Evolutionary conservation across 768 basidiomycete genomes (phyloP), one percentile per base, ranked within the genome.

Genomic region (Collybiopsis luxurians): DNA sequence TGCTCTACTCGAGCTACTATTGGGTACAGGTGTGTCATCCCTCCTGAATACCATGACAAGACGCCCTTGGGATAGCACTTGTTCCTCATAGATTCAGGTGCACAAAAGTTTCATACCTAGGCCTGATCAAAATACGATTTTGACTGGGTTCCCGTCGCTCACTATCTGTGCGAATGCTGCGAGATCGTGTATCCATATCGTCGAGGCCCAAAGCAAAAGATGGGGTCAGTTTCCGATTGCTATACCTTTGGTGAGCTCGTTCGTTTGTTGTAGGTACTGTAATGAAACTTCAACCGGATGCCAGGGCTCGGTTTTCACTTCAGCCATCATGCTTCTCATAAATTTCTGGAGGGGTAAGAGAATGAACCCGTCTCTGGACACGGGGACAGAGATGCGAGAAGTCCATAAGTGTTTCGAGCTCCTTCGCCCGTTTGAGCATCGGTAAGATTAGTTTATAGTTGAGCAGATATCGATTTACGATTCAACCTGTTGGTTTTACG

Each of bases 131-230:
- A 38, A 31, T 21, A 13, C 56, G 3, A 23, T 47, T 21, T 24
- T 72, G 69, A 2, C 65, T 82, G 84, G 0, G 84, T 87, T 56
- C 85, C 84, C 67, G 78, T 80, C 40, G 85, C 84, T 44, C 75
- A 84, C 4, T 80, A 47, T 55, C 19, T 55, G 44, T 36, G 31
- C 45, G 19, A 55, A 55, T 39, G 34, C 54, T 4, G 54, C 86
- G 1, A 73, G 86, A 13, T 83, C 83, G 1, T 80, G 76, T 43
- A 74, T 75, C 19, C 82, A 83, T 54, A 73, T 88, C 27, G 63
- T 82, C 46, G 83, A 85, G 36, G 23, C 24, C 15, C 26, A 19
- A 31, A 39, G 36, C 55, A 68, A 71, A n/a, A 70, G 63, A 66
- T 26, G 27, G 60, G 0, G 3, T 4, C 17, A 31, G 9, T 12